A percentile compares a stretch with the other conserved stretches of the same genome.
Conservation (phyloP, 805 yeast genomes). For the Groenewaldozyma tartarivorans region DNA sequence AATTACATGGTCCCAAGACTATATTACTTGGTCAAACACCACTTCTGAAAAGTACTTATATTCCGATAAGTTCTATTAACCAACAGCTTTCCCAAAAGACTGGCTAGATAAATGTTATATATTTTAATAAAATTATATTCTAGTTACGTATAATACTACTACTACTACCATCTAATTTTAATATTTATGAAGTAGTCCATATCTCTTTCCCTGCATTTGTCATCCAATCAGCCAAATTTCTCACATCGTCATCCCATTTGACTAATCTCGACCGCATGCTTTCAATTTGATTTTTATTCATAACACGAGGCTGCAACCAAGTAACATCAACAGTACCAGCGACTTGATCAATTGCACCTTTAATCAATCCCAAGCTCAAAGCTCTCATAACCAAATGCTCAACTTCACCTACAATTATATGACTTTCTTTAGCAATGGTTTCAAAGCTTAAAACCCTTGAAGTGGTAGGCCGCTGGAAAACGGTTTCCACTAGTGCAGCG, state of each 20-base stretch:
- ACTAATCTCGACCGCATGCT: constrained; percentile 64
- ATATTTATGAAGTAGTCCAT: constrained; percentile 38
- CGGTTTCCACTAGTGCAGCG: constrained; percentile 82
- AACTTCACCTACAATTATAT: constrained; percentile 60
- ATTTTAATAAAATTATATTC: neutral
- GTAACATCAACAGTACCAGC: constrained; percentile 65
- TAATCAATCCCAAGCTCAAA: constrained; percentile 68
- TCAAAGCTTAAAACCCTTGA: constrained; percentile 64
- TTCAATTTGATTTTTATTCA: constrained; percentile 71
- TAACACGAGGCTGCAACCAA: constrained; percentile 95
- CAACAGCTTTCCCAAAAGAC: neutral
- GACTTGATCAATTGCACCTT: constrained; percentile 88
- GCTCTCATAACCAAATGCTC: constrained; percentile 91
- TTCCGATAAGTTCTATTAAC: no score
- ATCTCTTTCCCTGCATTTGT: constrained; percentile 51
- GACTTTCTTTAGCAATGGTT: constrained; percentile 65
- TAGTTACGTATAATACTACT: no score
- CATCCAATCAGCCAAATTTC: constrained; percentile 52
- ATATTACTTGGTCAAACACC: constrained; percentile 9
- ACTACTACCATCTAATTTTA: no score
- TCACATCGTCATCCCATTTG: constrained; percentile 72
- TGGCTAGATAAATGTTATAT: neutral
- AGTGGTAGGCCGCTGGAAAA: constrained; percentile 66
- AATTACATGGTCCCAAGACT: constrained; percentile 24
- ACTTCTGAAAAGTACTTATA: no score